Evolutionary conservation across 2,329 filamentous ascomycete species (phyloP), one percentile per base, ranked within the genome.

Genomic region (Scolecobasidium constrictum): DNA sequence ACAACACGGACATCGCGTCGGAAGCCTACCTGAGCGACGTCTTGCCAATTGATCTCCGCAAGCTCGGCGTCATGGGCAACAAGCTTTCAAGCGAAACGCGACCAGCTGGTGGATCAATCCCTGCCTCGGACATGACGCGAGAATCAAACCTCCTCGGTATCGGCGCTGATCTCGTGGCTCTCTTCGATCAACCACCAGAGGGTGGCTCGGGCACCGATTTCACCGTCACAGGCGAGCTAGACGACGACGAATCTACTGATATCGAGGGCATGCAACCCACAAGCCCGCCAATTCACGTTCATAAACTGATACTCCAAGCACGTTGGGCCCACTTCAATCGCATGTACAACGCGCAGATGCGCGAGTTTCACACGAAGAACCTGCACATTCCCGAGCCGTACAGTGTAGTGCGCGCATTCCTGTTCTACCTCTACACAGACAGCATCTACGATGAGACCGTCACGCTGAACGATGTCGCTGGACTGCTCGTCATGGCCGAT

Each of bases 341-440:
- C 13, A 69, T 98, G 3, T 96, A 94, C 67, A 81, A 83, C 40
- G 80, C 90, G 4, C 87, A 95, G 56, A 98, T 98, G 92, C 81
- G 84, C 11, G 92, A 98, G 59, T 98, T 93, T 55, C 92, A 98
- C 58, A 92, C 86, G 13, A 92, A 92, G 56, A 87, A 85, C 61
- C 92, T 98, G 83, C 90, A 98, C 63, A 94, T 98, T 35, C 90
- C 92, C 0, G 93, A 98, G 56, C 88, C 90, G 1, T 96, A 95
- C 61, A 81, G 80, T 1, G 87, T 94, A 0, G 92, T 98, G 37
- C 87, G 86, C 52, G 86, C 90, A 1, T 98, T 98, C 57, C 72
- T 98, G 20, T 90, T 92, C 63, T 98, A 95, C 56, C 75, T 98
- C 1, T 98, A 98, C 63, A 95, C 92, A 0, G 92, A 98, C 61